These are phyloP conservation scores for Datura wrightii DNA, from an alignment of 257 asterid genomes.

Conservation along the genomic window DNA sequence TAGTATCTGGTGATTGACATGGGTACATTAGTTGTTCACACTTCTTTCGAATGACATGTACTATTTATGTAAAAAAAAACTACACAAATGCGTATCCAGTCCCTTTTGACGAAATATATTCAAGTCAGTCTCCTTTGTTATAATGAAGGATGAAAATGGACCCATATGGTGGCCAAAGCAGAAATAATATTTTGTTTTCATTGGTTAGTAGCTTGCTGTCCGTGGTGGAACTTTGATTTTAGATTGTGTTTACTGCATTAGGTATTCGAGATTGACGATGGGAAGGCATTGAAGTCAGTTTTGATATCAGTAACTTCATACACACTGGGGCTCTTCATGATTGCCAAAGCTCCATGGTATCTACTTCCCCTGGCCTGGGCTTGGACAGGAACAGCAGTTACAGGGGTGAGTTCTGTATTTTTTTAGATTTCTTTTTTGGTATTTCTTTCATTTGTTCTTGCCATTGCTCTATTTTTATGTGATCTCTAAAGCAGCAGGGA, in stretches of 20 bases:
- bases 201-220: neutral
- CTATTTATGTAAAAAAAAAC: neutral
- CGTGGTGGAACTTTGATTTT: neutral
- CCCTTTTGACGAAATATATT: neutral
- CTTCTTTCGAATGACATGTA: neutral
- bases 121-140: conserved; percentile 1
- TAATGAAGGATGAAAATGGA: neutral
- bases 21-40: neutral
- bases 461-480: neutral
- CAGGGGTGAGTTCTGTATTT: conserved; percentile 72
- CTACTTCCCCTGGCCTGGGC: conserved; percentile 99
- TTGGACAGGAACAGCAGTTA: conserved; percentile 97
- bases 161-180: neutral
- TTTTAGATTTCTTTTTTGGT: neutral
- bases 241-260: conserved; percentile 24
- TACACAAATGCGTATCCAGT: neutral
- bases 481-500: neutral
- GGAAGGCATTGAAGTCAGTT: conserved; percentile 91
- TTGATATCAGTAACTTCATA: conserved; percentile 77
- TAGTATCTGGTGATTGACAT: conserved; percentile 2
- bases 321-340: conserved; percentile 80
- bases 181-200: conserved; percentile 6
- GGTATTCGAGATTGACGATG: conserved; percentile 94
- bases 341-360: conserved; percentile 96
- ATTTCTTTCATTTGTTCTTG: neutral